A percentile compares a stretch with the other conserved stretches of the same genome.
phyloP scores from a whole-genome alignment of 495 filamentous ascomycete genomes.

The Hypoxylon lienhwacheense region DNA sequence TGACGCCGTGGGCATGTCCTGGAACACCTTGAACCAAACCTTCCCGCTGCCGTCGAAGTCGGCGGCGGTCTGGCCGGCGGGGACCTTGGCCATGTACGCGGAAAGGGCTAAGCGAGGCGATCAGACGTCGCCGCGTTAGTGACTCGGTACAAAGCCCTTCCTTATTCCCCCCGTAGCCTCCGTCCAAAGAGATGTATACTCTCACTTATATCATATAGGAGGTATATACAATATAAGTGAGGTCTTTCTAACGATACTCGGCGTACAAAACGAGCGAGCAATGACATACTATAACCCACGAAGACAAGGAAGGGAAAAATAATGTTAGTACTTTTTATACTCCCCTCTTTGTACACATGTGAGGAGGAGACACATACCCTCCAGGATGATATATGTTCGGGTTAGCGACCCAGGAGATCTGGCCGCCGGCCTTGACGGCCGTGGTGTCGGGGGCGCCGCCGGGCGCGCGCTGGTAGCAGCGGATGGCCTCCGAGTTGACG shows the following conservation, averaged over 20 bases:
- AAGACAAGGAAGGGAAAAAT: no score
- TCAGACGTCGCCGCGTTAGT: background rate
- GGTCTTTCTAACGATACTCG: background rate
- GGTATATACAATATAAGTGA: no score
- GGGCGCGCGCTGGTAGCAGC: constrained; percentile 53
- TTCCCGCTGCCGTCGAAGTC: constrained; percentile 53
- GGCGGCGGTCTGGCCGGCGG: constrained; percentile 47
- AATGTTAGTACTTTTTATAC: no score
- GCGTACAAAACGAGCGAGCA: background rate
- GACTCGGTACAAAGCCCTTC: background rate
- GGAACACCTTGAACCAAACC: constrained; percentile 59
- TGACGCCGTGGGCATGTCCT: constrained; percentile 45
- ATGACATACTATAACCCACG: constrained; percentile 11
- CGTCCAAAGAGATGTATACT: no score
- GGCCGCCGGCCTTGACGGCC: constrained; percentile 50
- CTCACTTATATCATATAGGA: no score
- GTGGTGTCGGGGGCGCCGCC: constrained; percentile 45
- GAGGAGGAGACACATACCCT: constrained; percentile 23
- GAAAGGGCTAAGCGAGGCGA: constrained; percentile 49
- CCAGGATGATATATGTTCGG: constrained; percentile 55
- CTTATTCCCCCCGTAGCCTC: no score
- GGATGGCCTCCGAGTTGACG: constrained; percentile 50
- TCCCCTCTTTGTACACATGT: no score
- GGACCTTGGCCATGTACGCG: constrained; percentile 59
- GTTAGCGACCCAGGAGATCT: constrained; percentile 48